phyloP scores from a whole-genome alignment of 306 rosid genomes.

The Quercus cerris region DNA sequence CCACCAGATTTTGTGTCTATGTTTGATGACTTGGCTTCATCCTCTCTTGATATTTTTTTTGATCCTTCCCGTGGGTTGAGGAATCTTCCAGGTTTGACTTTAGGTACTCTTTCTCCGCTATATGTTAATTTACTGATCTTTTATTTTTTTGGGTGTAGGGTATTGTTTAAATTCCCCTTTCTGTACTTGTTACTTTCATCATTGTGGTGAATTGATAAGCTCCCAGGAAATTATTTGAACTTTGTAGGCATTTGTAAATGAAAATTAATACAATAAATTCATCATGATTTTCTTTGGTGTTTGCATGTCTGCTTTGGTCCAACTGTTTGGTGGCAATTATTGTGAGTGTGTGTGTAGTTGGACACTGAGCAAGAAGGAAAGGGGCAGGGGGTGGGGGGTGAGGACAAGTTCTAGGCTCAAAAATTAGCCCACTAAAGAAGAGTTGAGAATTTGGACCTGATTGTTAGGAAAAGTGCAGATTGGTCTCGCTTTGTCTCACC shows the following conservation, averaged over 20 bases:
- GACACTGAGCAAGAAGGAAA: not conserved
- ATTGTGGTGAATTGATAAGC: not conserved
- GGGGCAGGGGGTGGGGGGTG: not conserved
- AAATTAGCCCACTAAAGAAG: not conserved
- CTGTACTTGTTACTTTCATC: not conserved
- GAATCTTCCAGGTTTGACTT: conserved; percentile 78
- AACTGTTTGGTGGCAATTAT: not conserved
- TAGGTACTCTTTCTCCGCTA: conserved; percentile 48
- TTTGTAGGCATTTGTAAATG: not conserved
- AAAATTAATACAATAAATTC: not conserved
- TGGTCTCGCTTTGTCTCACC: not conserved
- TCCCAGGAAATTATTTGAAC: not conserved
- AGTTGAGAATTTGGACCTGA: not conserved
- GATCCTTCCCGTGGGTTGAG: conserved; percentile 82
- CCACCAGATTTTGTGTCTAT: conserved; percentile 97
- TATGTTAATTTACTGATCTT: conserved; percentile 17
- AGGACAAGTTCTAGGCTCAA: not conserved
- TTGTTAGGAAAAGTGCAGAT: not conserved
- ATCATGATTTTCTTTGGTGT: not conserved
- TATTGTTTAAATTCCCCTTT: not conserved
- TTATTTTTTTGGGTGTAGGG: not conserved
- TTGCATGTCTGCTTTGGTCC: not conserved
- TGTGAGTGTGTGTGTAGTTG: not conserved
- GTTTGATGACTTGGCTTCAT: conserved; percentile 91
- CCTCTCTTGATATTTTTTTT: conserved; percentile 95